phyloP scores from a whole-genome alignment of 1,284 basidiomycete species.

The Rhodotorula sp. region DNA sequence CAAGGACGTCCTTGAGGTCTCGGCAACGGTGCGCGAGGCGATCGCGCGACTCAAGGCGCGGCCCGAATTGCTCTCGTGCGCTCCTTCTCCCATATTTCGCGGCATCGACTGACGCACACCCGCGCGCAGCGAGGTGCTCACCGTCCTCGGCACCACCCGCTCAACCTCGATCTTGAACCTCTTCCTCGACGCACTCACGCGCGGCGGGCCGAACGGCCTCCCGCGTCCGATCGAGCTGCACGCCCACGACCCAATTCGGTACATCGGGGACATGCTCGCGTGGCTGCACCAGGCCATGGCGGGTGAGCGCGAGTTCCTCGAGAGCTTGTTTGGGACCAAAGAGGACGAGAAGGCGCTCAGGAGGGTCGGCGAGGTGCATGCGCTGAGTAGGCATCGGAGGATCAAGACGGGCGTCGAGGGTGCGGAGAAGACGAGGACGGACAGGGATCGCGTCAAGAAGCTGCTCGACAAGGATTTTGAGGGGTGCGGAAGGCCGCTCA shows the following conservation, averaged over 20 bases:
- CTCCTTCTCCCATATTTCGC: not conserved
- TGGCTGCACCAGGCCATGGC: conserved; percentile 98
- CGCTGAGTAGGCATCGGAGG: conserved; percentile 11
- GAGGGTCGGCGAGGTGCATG: conserved; percentile 69
- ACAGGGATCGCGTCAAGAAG: conserved; percentile 76
- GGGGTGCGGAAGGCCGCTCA: conserved; percentile 81
- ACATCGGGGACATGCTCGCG: conserved; percentile 96
- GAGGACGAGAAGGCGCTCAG: conserved; percentile 73
- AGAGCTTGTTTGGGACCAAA: conserved; percentile 73
- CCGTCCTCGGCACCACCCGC: conserved; percentile 75
- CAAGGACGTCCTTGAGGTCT: conserved; percentile 74
- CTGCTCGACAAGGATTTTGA: conserved; percentile 80
- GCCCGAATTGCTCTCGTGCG: conserved; percentile 74
- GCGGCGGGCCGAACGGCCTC: conserved; percentile 81
- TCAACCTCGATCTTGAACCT: conserved; percentile 73
- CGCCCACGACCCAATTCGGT: conserved; percentile 93
- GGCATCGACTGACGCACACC: not conserved
- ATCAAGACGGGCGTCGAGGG: conserved; percentile 42
- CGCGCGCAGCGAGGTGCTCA: conserved; percentile 68
- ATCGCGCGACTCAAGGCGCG: conserved; percentile 70
- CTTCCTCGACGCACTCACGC: conserved; percentile 76
- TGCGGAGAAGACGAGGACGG: conserved; percentile 55
- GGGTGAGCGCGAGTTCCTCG: conserved; percentile 88
- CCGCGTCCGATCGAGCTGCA: conserved; percentile 95
- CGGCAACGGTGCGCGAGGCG: conserved; percentile 68